Evolutionary conservation across 78 protist genomes (phyloP), one percentile per base, ranked within the genome.

Genomic region (Dictyostelium capitatum): DNA sequence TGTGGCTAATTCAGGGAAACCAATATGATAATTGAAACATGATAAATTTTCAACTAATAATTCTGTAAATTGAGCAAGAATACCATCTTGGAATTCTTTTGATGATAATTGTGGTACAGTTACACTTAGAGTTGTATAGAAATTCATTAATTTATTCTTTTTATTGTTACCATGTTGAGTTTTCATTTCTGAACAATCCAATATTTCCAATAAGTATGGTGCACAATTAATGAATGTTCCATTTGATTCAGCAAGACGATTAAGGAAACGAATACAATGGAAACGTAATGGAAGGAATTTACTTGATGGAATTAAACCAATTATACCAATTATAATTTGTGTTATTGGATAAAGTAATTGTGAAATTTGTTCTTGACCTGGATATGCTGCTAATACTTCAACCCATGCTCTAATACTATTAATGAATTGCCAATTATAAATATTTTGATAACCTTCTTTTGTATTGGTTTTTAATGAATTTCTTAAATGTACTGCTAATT

Each of bases 391-490:
- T 23, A 97, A 53, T 10, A 95, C 64, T 11, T 59, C 83, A 50
- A 77, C 96, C 99, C 99, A 98, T 32, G 82, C 82, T 23, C 95
- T 46, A 14, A 98, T 54, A 46, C 95, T 50, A 82, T 93, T 95
- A 48, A 98, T 37, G 67, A 53, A 97, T 90, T 84, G 98, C 99
- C 99, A 98, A 90, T 91, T 97, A 98, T 97, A 97, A 56, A 98
- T 95, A 5, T 72, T 75, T 28, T 54, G 89, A n/a, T 64, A 43
- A 0, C 72, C 28, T 65, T 47, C 82, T 41, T 95, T 67, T 37
- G 74, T 54, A 14, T 50, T 14, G 77, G 75, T 50, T 15, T 54
- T 65, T 43, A 97, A 1, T 2, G 97, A 96, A 70, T 81, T 91
- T 25, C 99, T 89, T 28, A 98, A 73, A 72, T 95, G 97, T 51